Conservation (phyloP, 352 stramenopile species). For the Chrysophaeum taylorii region DNA sequence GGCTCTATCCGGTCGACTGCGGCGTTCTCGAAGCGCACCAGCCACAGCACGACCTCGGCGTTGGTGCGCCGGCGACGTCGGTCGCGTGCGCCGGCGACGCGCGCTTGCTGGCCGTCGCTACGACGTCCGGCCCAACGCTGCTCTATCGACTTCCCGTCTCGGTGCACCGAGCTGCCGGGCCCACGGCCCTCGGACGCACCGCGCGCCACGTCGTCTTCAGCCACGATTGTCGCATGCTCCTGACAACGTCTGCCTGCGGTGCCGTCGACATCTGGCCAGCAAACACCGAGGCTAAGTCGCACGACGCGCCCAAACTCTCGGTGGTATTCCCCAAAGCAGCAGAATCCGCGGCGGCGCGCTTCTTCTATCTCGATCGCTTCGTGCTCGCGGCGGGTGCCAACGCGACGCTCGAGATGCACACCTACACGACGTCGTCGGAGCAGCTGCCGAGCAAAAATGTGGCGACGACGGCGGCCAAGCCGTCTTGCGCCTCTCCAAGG, state of each 20-base stretch:
- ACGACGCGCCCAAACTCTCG: too few species aligned
- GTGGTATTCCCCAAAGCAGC: too few species aligned
- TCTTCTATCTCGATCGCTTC: conserved; percentile 21
- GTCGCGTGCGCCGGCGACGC: conserved; percentile 10
- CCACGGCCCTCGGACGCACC: too few species aligned
- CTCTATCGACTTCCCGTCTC: conserved; percentile 6
- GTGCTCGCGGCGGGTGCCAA: neutral
- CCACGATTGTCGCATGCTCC: neutral
- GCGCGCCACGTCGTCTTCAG: neutral
- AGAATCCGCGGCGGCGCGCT: neutral
- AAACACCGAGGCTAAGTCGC: too few species aligned
- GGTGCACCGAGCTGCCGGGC: conserved; percentile 7
- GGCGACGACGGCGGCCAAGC: conserved; percentile 56
- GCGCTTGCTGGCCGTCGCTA: neutral
- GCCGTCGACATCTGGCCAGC: neutral
- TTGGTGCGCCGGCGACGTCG: conserved; percentile 31
- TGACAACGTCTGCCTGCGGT: neutral
- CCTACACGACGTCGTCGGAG: conserved; percentile 6
- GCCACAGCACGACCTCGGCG: conserved; percentile 42
- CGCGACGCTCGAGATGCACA: neutral
- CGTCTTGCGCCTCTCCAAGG: conserved; percentile 22
- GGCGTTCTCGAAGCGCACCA: conserved; percentile 30
- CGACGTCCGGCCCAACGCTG: neutral
- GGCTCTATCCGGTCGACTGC: conserved; percentile 50
- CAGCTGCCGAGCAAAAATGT: conserved; percentile 34